Evolutionary conservation across 257 asterid genomes (phyloP).

Genomic region (Anisodus tanguticus): DNA sequence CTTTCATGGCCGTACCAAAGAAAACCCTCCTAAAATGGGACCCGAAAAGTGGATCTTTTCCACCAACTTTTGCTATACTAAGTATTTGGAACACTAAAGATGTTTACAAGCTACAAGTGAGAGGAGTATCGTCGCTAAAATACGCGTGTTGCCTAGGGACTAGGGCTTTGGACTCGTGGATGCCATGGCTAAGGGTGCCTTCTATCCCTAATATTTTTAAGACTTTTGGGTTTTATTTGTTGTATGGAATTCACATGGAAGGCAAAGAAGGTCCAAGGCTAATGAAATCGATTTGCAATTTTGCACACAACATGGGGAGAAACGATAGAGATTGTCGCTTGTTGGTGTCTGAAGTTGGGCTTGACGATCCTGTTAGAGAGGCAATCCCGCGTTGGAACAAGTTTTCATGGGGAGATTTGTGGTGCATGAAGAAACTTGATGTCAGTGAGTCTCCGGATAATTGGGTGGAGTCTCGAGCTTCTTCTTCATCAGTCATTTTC

Average conservation of each 20-base stretch:
- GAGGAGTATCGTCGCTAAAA: constrained; percentile 65
- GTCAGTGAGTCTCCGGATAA: constrained; percentile 32
- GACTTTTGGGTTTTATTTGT: constrained; percentile 66
- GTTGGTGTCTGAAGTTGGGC: constrained; percentile 78
- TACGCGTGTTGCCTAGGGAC: constrained; percentile 61
- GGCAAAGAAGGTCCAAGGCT: constrained; percentile 51
- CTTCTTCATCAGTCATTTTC: constrained; percentile 53
- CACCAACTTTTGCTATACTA: constrained; percentile 62
- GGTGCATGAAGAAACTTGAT: constrained; percentile 75
- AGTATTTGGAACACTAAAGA: constrained; percentile 79
- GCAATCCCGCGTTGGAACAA: constrained; percentile 78
- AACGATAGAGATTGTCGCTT: constrained; percentile 53
- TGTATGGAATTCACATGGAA: constrained; percentile 75
- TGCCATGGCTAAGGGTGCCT: constrained; percentile 75
- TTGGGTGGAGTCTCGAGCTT: constrained; percentile 50
- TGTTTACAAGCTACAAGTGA: constrained; percentile 63
- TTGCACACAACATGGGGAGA: constrained; percentile 64
- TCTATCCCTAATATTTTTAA: constrained; percentile 68
- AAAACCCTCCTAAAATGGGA: constrained; percentile 49
- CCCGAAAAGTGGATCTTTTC: constrained; percentile 45
- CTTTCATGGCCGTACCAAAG: constrained; percentile 73
- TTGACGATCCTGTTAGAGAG: constrained; percentile 58
- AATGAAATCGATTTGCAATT: constrained; percentile 61
- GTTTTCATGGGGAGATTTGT: constrained; percentile 83
- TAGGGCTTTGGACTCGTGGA: constrained; percentile 61